Conservation (phyloP, 1,139 yeast species). For the Sugiyamaella castrensis region DNA sequence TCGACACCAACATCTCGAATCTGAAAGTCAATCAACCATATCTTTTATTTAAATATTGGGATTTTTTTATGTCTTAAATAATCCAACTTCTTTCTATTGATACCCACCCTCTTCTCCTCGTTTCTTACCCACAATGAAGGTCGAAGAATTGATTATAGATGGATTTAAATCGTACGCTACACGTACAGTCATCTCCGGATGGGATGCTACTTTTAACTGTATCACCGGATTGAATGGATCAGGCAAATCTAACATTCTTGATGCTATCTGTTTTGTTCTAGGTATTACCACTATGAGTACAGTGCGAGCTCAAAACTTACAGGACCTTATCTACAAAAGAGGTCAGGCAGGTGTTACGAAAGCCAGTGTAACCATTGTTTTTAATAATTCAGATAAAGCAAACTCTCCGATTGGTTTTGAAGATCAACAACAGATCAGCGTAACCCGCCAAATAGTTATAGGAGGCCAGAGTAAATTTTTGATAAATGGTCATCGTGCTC, state of each 20-base stretch:
- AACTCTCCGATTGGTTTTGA: conserved; percentile 89
- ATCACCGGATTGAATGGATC: conserved; percentile 97
- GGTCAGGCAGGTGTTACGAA: conserved; percentile 98
- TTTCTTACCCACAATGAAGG: conserved; percentile 56
- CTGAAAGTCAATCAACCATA: too few relatives aligned
- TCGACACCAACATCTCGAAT: too few relatives aligned
- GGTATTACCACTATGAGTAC: conserved; percentile 94
- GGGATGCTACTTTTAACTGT: conserved; percentile 97
- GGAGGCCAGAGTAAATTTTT: conserved; percentile 93
- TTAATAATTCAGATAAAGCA: conserved; percentile 73
- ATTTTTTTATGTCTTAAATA: too few relatives aligned
- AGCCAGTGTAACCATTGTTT: conserved; percentile 94
- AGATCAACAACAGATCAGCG: conserved; percentile 74
- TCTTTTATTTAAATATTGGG: too few relatives aligned
- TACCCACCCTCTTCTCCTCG: too few relatives aligned
- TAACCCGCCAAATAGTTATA: conserved; percentile 84
- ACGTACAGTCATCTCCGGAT: conserved; percentile 89
- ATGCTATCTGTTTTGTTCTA: conserved; percentile 96
- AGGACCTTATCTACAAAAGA: conserved; percentile 90
- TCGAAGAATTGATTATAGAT: conserved; percentile 91
- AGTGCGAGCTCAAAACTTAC: conserved; percentile 88
- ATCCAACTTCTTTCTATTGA: too few relatives aligned
- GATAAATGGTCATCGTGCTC: conserved; percentile 95
- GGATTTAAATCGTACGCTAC: conserved; percentile 98
- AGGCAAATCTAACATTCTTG: conserved; percentile 92